Evolutionary conservation across 2,329 filamentous ascomycete genomes (phyloP), one percentile per base, ranked within the genome.

Genomic region (Neonectria faginata): DNA sequence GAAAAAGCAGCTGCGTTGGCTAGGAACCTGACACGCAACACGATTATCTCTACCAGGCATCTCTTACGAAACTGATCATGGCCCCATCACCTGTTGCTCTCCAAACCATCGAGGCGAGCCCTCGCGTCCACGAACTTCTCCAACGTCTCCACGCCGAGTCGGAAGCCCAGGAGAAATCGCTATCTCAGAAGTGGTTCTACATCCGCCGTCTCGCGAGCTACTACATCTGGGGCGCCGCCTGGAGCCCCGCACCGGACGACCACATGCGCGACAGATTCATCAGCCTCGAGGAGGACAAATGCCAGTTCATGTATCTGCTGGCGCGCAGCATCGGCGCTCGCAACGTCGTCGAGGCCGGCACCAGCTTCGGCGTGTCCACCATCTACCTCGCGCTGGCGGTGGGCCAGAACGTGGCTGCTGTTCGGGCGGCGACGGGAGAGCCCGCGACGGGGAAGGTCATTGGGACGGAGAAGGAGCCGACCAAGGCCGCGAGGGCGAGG

Each of bases 321-420:
- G 75, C 82, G 2, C 80, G 82, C 3, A 79, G 81, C 25, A 84
- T 77, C 2, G 80, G 82, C 2, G 87, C 87, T 0, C 79, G 77
- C 1, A 82, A 81, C 36, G 78, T 89, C n/a, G 84, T 89, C 54
- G 88, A 90, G 70, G 87, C 86, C 0, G 88, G 88, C 0, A 90
- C 88, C 0, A 86, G 83, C 56, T 90, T 87, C 60, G 88, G 88
- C 11, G 84, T 91, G 2, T 88, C 85, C 57, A 89, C 88, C 0
- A 88, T 90, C 56, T 90, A 89, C 67, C 82, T 90, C 9, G 86
- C 87, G 0, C 77, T 90, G 3, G 88, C 87, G 0, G 85, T 86
- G 0, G 81, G 80, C 0, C 80, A 85, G 58, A 88, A 85, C 58
- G 79, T 78, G 0, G 70, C 68, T 1, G 65, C 55, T 7, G 56